These are phyloP conservation scores for Gossypium gossypioides DNA, from an alignment of 441 rosid species.

Conservation along the genomic window DNA sequence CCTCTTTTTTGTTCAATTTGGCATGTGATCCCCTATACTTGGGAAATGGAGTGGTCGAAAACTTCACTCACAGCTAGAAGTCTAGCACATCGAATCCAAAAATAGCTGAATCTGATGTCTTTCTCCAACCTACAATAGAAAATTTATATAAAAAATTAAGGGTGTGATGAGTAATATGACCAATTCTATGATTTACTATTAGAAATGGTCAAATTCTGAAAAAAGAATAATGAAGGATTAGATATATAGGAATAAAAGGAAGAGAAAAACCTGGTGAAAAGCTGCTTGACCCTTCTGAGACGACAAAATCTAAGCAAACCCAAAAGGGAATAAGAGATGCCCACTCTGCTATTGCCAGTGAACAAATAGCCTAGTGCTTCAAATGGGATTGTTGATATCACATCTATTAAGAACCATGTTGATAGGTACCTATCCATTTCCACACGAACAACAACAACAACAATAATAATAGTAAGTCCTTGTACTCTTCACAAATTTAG, in stretches of 20 bases:
- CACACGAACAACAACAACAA: neutral
- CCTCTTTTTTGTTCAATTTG: too few relatives aligned
- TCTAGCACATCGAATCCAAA: conserved; percentile 51
- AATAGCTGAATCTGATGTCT: conserved; percentile 57
- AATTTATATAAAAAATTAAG: neutral
- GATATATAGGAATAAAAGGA: neutral
- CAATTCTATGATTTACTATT: neutral
- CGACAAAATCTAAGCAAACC: conserved; percentile 63
- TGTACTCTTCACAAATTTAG: too few relatives aligned
- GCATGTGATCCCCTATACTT: too few relatives aligned
- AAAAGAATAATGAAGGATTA: too few relatives aligned
- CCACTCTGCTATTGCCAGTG: conserved; percentile 40
- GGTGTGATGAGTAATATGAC: neutral
- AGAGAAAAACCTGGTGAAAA: conserved; percentile 45
- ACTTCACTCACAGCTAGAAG: conserved; percentile 38
- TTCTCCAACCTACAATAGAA: conserved; percentile 48
- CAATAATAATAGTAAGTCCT: too few relatives aligned
- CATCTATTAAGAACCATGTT: conserved; percentile 64
- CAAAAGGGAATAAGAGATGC: conserved; percentile 46
- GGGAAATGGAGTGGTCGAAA: neutral
- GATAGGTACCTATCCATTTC: conserved; percentile 46
- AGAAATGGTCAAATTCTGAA: too few relatives aligned
- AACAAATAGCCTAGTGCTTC: conserved; percentile 39
- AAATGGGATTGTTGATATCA: conserved; percentile 60
- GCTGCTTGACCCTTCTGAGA: conserved; percentile 43